Base-by-base conservation (phyloP, 768 basidiomycete species). In the Omphalotus guepiniiformis region DNA sequence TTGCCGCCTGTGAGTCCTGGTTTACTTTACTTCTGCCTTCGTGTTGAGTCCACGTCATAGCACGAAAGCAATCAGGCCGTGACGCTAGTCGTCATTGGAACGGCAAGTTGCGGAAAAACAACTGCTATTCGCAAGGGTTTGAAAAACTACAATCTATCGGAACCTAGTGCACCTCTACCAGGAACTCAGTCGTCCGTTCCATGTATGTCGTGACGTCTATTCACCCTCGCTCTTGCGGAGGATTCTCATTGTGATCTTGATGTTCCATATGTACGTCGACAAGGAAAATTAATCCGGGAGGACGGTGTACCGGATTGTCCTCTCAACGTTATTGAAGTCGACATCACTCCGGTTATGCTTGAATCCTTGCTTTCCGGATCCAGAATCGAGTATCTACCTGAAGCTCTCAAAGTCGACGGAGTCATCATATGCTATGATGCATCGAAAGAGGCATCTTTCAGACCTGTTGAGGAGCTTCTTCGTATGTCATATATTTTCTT, bases 371-470 rank as follows among this genome's bases (percentile, higher is more conserved):
- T 54, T 25, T 49, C 56, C 39, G 55, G 61, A 32, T 49, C 56
- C 39, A 55, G 61, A 32, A 58, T 59, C 45, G 49, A 60, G 29
- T 57, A 60, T 36, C 80, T 81, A 74, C 78, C 85, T 6, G 70
- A 74, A 23, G 70, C 81, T 19, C 83, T 85, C 16, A 62, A 63
- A 15, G 70, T 91, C 42, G 84, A 93, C 53, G 95, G 86, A 1
- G 79, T 85, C 12, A 76, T 96, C 43, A 72, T 96, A 21, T 96
- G 93, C 59, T 96, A 93, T 63, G 88, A 93, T 65, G 78, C 83
- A 8, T 77, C 80, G 1, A 70, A 79, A 48, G 60, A 61, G 47
- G 63, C 68, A 1, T 91, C 91, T 18, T 84, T 89, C 56, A 63
- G 63, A 13, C 82, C 80, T 13, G 74, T 94, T 15, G 74, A 80